Evolutionary conservation across 768 basidiomycete genomes (phyloP), one percentile per base, ranked within the genome.

Genomic region (Phanerochaete carnosa): DNA sequence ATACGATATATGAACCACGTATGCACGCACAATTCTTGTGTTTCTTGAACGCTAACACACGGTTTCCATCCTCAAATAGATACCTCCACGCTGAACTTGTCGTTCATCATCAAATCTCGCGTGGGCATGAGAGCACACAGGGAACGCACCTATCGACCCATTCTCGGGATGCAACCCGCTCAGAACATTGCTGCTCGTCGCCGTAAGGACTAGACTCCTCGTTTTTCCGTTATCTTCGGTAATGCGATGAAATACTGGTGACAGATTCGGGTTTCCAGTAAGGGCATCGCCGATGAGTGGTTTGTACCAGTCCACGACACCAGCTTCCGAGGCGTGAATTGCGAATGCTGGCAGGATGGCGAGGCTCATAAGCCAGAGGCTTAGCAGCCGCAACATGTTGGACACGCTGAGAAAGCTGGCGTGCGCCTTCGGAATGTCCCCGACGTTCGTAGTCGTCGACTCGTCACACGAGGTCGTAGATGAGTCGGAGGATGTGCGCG

Each of bases 251-350:
- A 94, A 86, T 9, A 78, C 71, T 0, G 94, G 93, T 6, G 87
- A 77, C 1, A 82, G 83, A 19, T 78, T 68, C 0, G 66, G 69
- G 2, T 84, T 78, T 9, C 78, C 74, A 33, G 80, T 72, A 3
- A 87, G 77, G 0, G 93, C 91, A 3, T 89, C 81, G 16, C 95
- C 95, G 58, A 93, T 76, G 29, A 89, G 81, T 15, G 79, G 73
- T 65, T 85, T 90, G 73, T 97, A 83, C 95, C 95, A 98, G 77
- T 96, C 94, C 47, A 95, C 81, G 46, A 89, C 75, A 46, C 92
- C 91, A 57, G 85, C 89, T 59, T 94, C 90, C 25, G 87, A 82
- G 68, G 89, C 81, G n/a, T 62, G 57, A 15, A 62, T 62, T 6
- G 62, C 62, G 35, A 54, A 33, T 13, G 61, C 46, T 15, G 61